Percentiles rank a stretch among this genome's conserved stretches.
These are phyloP conservation scores for Chaetoceros tenuissimus DNA, from an alignment of 108 stramenopile genomes.

Conservation along the genomic window DNA sequence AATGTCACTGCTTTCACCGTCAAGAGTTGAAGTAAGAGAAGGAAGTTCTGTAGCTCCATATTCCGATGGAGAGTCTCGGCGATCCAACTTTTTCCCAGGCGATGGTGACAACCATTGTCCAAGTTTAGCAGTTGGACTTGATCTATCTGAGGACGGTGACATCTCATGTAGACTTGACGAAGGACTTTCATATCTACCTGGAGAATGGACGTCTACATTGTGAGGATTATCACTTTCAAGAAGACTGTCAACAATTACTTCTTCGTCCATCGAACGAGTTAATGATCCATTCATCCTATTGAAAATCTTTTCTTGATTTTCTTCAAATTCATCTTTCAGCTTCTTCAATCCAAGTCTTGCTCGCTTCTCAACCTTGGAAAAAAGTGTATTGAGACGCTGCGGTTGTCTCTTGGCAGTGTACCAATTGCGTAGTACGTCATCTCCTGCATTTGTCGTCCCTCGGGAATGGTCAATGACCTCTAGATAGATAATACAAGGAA, in stretches of 20 bases:
- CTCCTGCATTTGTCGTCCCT: background rate
- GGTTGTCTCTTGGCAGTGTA: background rate
- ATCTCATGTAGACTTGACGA: background rate
- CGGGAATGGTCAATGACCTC: slow-evolving; percentile 77
- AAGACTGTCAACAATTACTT: background rate
- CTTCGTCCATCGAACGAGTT: background rate
- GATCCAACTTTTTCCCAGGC: background rate
- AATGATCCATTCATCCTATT: background rate
- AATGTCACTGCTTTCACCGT: slow-evolving; percentile 10
- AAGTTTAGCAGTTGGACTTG: background rate
- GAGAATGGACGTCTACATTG: slow-evolving; percentile 8
- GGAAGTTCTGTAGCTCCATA: slow-evolving; percentile 32
- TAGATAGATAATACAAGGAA: slow-evolving; percentile 84
- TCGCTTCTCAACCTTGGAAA: slow-evolving; percentile 4
- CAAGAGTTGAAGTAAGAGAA: background rate
- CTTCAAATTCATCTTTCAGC: slow-evolving; percentile 28
- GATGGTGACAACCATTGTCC: background rate
- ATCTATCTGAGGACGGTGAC: background rate
- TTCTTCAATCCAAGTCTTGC: slow-evolving; percentile 33
- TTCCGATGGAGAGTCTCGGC: slow-evolving; percentile 28
- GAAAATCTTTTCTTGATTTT: slow-evolving; percentile 1
- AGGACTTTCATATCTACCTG: background rate
- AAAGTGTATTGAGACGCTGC: background rate
- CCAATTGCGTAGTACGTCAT: background rate
- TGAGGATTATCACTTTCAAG: background rate